Evolutionary conservation across 768 basidiomycete species (phyloP), one percentile per base, ranked within the genome.

Genomic region (Amanita polypyramis): DNA sequence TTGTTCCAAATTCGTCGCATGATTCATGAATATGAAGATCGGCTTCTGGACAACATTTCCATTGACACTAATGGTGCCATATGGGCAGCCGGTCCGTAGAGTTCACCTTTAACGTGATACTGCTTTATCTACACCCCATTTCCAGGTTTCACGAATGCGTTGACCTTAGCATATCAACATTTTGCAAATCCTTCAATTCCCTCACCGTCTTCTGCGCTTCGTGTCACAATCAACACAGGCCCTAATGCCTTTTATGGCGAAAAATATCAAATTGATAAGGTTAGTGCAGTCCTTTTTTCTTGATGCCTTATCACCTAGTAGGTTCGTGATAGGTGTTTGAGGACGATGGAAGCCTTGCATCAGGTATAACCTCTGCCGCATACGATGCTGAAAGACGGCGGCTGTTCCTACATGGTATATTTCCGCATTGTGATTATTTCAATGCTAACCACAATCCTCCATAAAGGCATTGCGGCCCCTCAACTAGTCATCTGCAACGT

Each of bases 381-480:
- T 73, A 80, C 54, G 80, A 83, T 55, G 60, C 72, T 2, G 54
- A 70, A 53, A 66, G 76, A 41, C 61, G 64, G 15, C 66, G 56
- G 30, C 56, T 86, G 15, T 86, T 75, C 60, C 56, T 85, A 51
- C 74, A 77, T 55, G 82, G 83, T 81, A 58, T 4, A 49, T 70
- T 54, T 25, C 41, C 25, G 19, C 10, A 36, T 21, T 12, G 4
- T 8, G 11, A 33, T 7, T 27, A 27, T 1, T 17, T n/a, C 14
- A 25, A 12, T 23, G 1, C 35, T 41, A 10, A 50, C 33, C 9
- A 38, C 11, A 9, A 23, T 41, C 49, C 19, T n/a, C 47, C n/a
- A n/a, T n/a, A 4, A 32, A 67, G 66, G 66, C 15, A 55, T 68
- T 33, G 50, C 53, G 27, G 56, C 66, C 32, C 57, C 61, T 37